Base-by-base conservation (phyloP, 345 rosid genomes). In the Brassica carinata region DNA sequence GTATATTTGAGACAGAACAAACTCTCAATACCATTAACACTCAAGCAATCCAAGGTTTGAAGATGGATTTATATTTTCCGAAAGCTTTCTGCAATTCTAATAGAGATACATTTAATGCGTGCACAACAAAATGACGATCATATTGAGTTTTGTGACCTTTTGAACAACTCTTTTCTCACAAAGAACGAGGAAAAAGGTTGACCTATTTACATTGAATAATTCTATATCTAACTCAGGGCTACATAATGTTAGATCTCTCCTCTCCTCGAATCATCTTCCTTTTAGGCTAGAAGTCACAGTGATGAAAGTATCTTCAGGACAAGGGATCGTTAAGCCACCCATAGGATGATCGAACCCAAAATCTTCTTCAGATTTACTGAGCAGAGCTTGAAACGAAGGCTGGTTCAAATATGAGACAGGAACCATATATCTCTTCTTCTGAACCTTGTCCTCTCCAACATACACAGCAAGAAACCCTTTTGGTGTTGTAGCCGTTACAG, bases 271-370 rank as follows among this genome's bases (percentile, higher is more conserved):
- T 51, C 62, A 82, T 38, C 69, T 61, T 51, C 72, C 13, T 4
- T 45, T 31, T 17, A 86, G 64, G 26, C 67, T 9, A 14, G 87
- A 85, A 58, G 85, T 85, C 31, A 86, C 66, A 23, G 58, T 48
- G 31, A 82, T 4, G 82, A 88, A 89, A 0, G 67, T 57, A 7
- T 87, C 86, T 79, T 86, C 86, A 7, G 74, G 64, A 81, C 87
- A 87, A 7, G 86, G 93, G 66, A 91, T 82, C 10, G 82, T 89
- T 19, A 89, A 73, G 36, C 87, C 89, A 1, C 89, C 89, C 78
- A 65, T 88, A 3, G 87, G 88, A 84, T 87, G 89, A 61, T 87
- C 71, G 2, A 81, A 83, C 0, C 89, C 87, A 11, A 81, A 85
- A 66, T 88, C 90, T 76, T 91, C 89, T 51, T 86, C 90, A 0